These are phyloP conservation scores for Ottelia alismoides DNA, from an alignment of 106 monocot genomes.

Conservation along the genomic window DNA sequence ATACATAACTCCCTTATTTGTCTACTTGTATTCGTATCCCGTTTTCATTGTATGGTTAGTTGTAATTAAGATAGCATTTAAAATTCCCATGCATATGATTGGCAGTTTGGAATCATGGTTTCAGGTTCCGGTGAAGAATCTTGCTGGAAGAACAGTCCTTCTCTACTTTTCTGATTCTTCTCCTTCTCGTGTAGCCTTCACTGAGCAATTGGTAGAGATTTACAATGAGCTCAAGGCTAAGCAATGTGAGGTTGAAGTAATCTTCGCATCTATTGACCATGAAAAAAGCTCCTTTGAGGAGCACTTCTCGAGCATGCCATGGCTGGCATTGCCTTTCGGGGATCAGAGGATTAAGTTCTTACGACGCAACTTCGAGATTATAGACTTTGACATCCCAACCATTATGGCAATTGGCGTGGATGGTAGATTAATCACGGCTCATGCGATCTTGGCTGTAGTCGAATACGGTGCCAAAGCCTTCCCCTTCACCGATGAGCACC, in stretches of 20 bases:
- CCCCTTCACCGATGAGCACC: slow-evolving; percentile 19
- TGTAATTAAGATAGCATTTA: no score
- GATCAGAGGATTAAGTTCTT: slow-evolving; percentile 32
- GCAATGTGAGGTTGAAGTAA: slow-evolving; percentile 32
- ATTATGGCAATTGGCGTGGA: slow-evolving; percentile 41
- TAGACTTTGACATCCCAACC: slow-evolving; percentile 50
- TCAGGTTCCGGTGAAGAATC: no score
- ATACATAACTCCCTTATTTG: no score
- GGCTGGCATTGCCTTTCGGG: slow-evolving; percentile 51
- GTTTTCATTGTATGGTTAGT: no score
- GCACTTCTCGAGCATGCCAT: slow-evolving; percentile 56
- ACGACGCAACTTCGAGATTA: slow-evolving; percentile 37
- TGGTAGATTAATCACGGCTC: slow-evolving; percentile 36
- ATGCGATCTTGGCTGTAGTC: slow-evolving; percentile 33
- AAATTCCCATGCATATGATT: no score
- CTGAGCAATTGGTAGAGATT: slow-evolving; percentile 27
- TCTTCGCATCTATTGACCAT: slow-evolving; percentile 50
- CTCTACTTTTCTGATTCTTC: slow-evolving; percentile 84
- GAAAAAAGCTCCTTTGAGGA: slow-evolving; percentile 41
- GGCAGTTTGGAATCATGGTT: no score
- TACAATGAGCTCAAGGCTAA: slow-evolving; percentile 59
- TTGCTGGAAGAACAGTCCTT: slow-evolving; percentile 65
- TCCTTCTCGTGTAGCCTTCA: slow-evolving; percentile 43
- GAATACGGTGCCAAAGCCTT: slow-evolving; percentile 29
- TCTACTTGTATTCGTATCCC: no score